Evolutionary conservation across 495 filamentous ascomycete species (phyloP), one percentile per base, ranked within the genome.

Genomic region (Cryomyces minteri): DNA sequence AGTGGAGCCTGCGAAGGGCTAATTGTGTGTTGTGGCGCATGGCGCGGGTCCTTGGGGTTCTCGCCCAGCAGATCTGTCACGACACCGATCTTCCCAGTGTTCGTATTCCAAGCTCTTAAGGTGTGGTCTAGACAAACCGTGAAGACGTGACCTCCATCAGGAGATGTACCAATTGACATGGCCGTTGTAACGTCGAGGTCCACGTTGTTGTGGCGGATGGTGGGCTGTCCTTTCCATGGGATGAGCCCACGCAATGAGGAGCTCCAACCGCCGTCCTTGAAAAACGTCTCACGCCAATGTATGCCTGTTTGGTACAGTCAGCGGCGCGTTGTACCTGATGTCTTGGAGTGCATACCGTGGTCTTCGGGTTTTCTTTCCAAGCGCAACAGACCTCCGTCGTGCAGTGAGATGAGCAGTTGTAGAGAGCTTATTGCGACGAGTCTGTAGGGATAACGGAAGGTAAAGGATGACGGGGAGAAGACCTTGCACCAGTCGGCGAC

Each of bases 61-160:
- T 69, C 65, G 49, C 67, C 71, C 38, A 88, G 56, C 28, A 95
- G 68, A 62, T 94, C 87, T 54, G 72, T 73, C 10, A 76, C 74
- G 42, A 78, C 72, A 0, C 80, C 72, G 40, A 83, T 70, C 55
- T 74, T 79, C 43, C 85, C 85, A 31, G 71, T 80, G 3, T 70
- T 63, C 12, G 84, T 64, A 53, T 88, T 88, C 88, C 88, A 94
- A 30, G 84, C 75, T 54, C 82, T 79, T 54, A 99, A 61, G 2
- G 75, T 80, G 54, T 96, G 87, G 50, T 96, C 83, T 37, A 95
- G 58, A 53, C 79, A 88, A 30, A 90, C 74, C 0, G 85, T 85
- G 54, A 92, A 90, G 1, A 92, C 69, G 54, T 87, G 69, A 1
- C 72, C 77, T 18, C 72, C 69, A 51, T 79, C 73, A 25, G 79